Evolutionary conservation across 2,329 filamentous ascomycete genomes (phyloP).

Genomic region (Pseudomassariella vexata): DNA sequence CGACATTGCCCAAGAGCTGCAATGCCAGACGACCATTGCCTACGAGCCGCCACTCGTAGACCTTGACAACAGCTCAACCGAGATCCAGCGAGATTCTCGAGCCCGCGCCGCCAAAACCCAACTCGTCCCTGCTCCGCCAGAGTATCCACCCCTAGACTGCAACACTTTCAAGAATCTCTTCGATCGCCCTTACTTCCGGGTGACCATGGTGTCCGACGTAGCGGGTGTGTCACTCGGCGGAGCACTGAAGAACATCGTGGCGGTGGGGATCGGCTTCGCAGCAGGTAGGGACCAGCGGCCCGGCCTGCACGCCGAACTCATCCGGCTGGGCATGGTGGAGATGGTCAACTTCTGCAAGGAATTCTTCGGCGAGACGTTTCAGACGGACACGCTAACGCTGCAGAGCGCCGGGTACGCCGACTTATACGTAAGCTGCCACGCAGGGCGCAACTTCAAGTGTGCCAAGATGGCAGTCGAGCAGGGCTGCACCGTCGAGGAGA

Average conservation of each 20-base stretch:
- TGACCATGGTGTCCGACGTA: constrained; percentile 90
- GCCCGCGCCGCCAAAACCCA: constrained; percentile 62
- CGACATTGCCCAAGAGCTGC: constrained; percentile 93
- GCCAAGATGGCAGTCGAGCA: constrained; percentile 82
- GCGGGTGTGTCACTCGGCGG: constrained; percentile 92
- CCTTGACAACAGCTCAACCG: constrained; percentile 61
- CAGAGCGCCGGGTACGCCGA: constrained; percentile 94
- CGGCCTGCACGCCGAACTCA: constrained; percentile 97
- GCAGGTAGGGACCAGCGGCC: constrained; percentile 96
- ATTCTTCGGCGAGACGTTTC: constrained; percentile 82
- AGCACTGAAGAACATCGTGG: constrained; percentile 95
- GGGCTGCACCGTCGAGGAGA: constrained; percentile 74
- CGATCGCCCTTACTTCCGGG: constrained; percentile 96
- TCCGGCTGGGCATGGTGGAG: constrained; percentile 91
- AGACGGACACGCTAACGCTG: constrained; percentile 87
- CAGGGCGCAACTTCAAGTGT: constrained; percentile 90
- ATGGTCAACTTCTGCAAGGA: constrained; percentile 94
- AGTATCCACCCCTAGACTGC: constrained; percentile 85
- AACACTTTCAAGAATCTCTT: constrained; percentile 78
- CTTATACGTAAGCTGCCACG: constrained; percentile 87
- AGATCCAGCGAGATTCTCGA: constrained; percentile 59
- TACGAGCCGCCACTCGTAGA: constrained; percentile 92
- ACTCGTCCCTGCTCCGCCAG: constrained; percentile 69
- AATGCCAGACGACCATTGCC: constrained; percentile 93
- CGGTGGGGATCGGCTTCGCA: constrained; percentile 89